Evolutionary conservation across 2,329 filamentous ascomycete genomes (phyloP).

Genomic region (Alternaria panax): DNA sequence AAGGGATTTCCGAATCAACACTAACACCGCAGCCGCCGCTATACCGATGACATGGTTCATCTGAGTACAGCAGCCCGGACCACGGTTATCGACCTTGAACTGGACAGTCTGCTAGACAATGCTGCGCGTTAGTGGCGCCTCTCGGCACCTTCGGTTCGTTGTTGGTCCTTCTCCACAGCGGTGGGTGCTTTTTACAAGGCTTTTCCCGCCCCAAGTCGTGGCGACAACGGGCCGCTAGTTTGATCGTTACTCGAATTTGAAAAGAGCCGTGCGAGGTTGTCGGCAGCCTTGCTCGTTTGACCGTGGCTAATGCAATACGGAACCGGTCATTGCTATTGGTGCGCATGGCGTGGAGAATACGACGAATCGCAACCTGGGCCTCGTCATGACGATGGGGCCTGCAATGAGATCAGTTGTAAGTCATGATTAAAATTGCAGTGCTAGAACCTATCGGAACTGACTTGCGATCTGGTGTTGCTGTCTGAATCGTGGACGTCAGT

Average conservation of each 20-base stretch:
- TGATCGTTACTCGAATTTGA: constrained; percentile 21
- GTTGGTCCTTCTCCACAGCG: constrained; percentile 7
- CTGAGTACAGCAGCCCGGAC: constrained; percentile 9
- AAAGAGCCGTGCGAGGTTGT: constrained; percentile 20
- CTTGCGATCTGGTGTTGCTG: neutral
- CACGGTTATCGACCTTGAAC: constrained; percentile 15
- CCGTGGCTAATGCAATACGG: constrained; percentile 18
- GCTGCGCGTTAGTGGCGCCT: constrained; percentile 14
- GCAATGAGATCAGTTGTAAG: neutral
- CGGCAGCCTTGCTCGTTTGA: constrained; percentile 19
- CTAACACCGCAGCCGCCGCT: constrained; percentile 4
- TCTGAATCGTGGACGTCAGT: constrained; percentile 1
- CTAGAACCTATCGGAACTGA: neutral
- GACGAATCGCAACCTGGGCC: neutral
- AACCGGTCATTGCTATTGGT: constrained; percentile 6
- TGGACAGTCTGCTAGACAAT: constrained; percentile 6
- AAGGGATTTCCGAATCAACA: neutral
- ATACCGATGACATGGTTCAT: constrained; percentile 21
- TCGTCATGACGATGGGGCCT: neutral
- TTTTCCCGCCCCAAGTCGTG: constrained; percentile 30
- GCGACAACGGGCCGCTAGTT: constrained; percentile 35
- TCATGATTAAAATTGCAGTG: constrained; percentile 8
- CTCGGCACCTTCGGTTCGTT: constrained; percentile 15
- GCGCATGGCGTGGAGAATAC: constrained; percentile 11
- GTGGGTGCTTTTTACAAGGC: constrained; percentile 24